Evolutionary conservation across 106 monocot genomes (phyloP).

Genomic region (Chionographis japonica): DNA sequence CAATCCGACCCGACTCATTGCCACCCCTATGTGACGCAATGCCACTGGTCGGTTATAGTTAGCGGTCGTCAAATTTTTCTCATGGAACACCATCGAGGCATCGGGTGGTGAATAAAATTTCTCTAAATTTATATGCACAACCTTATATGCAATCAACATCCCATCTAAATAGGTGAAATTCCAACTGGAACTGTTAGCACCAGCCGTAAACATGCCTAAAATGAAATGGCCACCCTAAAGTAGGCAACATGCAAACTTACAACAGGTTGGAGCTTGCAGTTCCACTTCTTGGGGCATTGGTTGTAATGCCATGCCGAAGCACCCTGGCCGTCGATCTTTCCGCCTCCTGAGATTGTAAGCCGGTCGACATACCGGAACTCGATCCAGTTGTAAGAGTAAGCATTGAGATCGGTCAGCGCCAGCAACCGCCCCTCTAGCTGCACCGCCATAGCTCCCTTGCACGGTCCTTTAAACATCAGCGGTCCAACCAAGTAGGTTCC

Average conservation of each 20-base stretch:
- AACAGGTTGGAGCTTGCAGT: conserved; percentile 74
- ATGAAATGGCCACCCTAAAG: too few relatives aligned
- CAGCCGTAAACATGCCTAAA: too few relatives aligned
- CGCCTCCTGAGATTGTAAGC: conserved; percentile 47
- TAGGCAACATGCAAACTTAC: conserved; percentile 25
- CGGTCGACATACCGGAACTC: conserved; percentile 45
- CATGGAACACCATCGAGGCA: too few relatives aligned
- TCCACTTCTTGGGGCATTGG: conserved; percentile 46
- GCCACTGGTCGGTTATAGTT: too few relatives aligned
- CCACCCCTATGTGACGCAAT: too few relatives aligned
- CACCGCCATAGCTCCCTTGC: conserved; percentile 19
- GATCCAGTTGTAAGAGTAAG: conserved; percentile 45
- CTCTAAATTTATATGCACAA: too few relatives aligned
- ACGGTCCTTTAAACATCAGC: conserved; percentile 47
- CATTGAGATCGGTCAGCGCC: conserved; percentile 40
- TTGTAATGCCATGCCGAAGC: conserved; percentile 61
- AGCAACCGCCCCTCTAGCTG: conserved; percentile 38
- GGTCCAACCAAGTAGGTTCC: conserved; percentile 51
- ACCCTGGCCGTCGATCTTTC: conserved; percentile 73
- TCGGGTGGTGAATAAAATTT: too few relatives aligned
- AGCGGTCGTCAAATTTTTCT: too few relatives aligned
- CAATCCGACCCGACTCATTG: too few relatives aligned
- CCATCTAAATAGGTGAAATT: too few relatives aligned
- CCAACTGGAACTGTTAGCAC: too few relatives aligned
- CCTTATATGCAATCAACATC: too few relatives aligned